phyloP scores from a whole-genome alignment of 805 yeast species.

The Candida succiphila region DNA sequence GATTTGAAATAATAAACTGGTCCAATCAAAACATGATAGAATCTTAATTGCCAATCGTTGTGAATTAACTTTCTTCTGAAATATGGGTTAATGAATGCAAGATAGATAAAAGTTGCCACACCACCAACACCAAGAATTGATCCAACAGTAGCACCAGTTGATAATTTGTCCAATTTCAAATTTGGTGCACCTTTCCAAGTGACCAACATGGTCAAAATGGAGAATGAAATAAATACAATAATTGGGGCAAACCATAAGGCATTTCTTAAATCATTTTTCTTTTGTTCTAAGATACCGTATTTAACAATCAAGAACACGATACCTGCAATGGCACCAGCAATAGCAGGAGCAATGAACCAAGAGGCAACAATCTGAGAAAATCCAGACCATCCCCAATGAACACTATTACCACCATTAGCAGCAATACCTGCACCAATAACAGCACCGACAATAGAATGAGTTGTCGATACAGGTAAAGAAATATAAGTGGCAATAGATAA shows the following conservation, averaged over 20 bases:
- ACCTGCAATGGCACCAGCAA: slow-evolving; percentile 58
- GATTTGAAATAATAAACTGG: slow-evolving; percentile 46
- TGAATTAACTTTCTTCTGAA: slow-evolving; percentile 49
- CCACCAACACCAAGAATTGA: slow-evolving; percentile 58
- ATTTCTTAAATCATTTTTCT: slow-evolving; percentile 35
- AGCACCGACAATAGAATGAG: slow-evolving; percentile 73
- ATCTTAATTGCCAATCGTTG: slow-evolving; percentile 57
- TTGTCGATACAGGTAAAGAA: slow-evolving; percentile 76
- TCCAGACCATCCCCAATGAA: slow-evolving; percentile 71
- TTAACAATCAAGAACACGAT: slow-evolving; percentile 51
- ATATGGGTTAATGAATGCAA: slow-evolving; percentile 49
- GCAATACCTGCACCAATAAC: slow-evolving; percentile 70
- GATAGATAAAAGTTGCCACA: slow-evolving; percentile 41
- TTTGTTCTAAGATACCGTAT: slow-evolving; percentile 50
- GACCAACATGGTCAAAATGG: slow-evolving; percentile 64
- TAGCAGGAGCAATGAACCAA: slow-evolving; percentile 69
- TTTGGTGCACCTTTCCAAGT: slow-evolving; percentile 78
- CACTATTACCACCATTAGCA: slow-evolving; percentile 49
- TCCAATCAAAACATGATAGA: slow-evolving; percentile 47
- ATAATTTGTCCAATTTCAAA: slow-evolving; percentile 43
- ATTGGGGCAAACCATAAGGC: slow-evolving; percentile 51
- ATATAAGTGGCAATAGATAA: slow-evolving; percentile 53
- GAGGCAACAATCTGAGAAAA: slow-evolving; percentile 67
- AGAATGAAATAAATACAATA: slow-evolving; percentile 48
- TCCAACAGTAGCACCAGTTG: slow-evolving; percentile 42